Evolutionary conservation across 805 yeast genomes (phyloP).

Genomic region (Suhomyces faveliae): DNA sequence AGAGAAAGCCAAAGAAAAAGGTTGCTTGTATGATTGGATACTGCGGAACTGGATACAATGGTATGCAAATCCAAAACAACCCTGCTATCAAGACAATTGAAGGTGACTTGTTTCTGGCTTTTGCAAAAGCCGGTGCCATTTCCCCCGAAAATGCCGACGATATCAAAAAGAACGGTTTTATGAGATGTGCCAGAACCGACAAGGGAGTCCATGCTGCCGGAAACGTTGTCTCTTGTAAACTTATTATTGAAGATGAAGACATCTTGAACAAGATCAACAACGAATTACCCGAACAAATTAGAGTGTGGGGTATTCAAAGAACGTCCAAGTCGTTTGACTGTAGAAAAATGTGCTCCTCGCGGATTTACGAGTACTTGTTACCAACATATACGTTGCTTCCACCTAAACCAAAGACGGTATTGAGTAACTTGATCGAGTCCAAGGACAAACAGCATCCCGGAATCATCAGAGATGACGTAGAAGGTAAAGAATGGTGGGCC

Average conservation of each 20-base stretch:
- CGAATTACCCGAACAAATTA: slow-evolving; percentile 76
- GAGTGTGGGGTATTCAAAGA: slow-evolving; percentile 91
- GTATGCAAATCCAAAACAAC: slow-evolving; percentile 80
- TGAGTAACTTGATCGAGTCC: slow-evolving; percentile 57
- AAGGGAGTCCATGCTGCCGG: slow-evolving; percentile 99
- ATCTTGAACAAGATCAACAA: slow-evolving; percentile 71
- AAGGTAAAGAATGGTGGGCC: slow-evolving; percentile 76
- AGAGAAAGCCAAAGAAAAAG: slow-evolving; percentile 79
- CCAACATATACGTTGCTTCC: slow-evolving; percentile 90
- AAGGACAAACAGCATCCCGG: slow-evolving; percentile 58
- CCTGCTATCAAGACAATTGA: slow-evolving; percentile 89
- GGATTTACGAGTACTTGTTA: slow-evolving; percentile 89
- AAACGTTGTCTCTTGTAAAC: slow-evolving; percentile 77
- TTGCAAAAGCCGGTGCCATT: slow-evolving; percentile 83
- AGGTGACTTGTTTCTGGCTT: slow-evolving; percentile 81
- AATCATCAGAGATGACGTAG: slow-evolving; percentile 58
- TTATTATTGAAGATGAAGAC: slow-evolving; percentile 80
- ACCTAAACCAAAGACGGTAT: slow-evolving; percentile 74
- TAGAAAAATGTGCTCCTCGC: slow-evolving; percentile 91
- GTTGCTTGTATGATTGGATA: slow-evolving; percentile 91
- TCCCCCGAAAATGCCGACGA: slow-evolving; percentile 85
- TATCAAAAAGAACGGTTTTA: slow-evolving; percentile 81
- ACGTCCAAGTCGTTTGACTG: slow-evolving; percentile 91
- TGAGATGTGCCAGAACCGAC: slow-evolving; percentile 87
- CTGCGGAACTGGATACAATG: slow-evolving; percentile 95